phyloP scores from a whole-genome alignment of 2,329 filamentous ascomycete species.

The Xylariaceae sp. region DNA sequence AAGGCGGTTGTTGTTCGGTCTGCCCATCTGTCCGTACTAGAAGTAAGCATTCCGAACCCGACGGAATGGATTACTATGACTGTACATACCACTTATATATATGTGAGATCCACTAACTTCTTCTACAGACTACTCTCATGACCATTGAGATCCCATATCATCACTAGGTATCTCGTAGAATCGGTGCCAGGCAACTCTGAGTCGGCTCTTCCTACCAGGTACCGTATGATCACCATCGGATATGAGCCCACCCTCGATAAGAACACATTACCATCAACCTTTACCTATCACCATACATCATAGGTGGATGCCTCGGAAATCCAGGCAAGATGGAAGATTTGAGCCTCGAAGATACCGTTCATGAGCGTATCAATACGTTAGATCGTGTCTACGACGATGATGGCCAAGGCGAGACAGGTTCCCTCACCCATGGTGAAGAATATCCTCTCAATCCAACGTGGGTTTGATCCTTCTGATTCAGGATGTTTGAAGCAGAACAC shows the following conservation, averaged over 20 bases:
- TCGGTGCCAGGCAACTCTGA: no score
- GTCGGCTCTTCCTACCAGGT: not conserved
- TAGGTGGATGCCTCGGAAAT: not conserved
- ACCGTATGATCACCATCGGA: not conserved
- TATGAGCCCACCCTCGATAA: not conserved
- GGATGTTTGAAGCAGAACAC: not conserved
- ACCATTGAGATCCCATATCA: no score
- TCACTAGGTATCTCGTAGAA: no score
- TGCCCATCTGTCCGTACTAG: no score
- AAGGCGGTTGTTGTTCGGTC: no score
- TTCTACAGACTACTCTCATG: no score
- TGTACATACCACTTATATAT: no score
- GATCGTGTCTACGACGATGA: slow-evolving; percentile 24
- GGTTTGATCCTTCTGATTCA: slow-evolving; percentile 6
- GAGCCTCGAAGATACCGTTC: slow-evolving; percentile 35
- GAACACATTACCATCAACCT: not conserved
- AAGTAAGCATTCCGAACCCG: no score
- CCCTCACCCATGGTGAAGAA: slow-evolving; percentile 36
- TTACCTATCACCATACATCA: not conserved
- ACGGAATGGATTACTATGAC: no score
- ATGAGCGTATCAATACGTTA: slow-evolving; percentile 30
- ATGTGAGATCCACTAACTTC: no score
- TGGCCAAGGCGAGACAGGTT: slow-evolving; percentile 24
- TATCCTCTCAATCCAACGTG: slow-evolving; percentile 43
- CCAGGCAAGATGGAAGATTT: slow-evolving; percentile 39